These are phyloP conservation scores for Phallus indusiatus DNA, from an alignment of 768 basidiomycete genomes.

Conservation along the genomic window DNA sequence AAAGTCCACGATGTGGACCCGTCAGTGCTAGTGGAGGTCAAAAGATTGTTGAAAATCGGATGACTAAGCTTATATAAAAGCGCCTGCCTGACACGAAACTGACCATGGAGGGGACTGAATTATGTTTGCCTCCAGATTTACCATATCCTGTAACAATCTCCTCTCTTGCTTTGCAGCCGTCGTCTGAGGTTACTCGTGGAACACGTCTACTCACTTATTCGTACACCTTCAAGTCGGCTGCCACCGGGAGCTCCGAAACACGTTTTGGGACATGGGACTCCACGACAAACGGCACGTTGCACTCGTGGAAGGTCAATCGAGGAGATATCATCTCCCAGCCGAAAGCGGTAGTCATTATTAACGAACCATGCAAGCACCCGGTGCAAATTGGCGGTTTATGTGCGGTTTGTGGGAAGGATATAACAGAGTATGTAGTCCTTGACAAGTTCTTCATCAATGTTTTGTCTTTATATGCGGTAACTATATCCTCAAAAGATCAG, in stretches of 20 bases:
- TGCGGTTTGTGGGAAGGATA: conserved; percentile 90
- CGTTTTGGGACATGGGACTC: conserved; percentile 90
- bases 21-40: not conserved
- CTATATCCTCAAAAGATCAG: conserved; percentile 37
- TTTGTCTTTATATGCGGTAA: not conserved
- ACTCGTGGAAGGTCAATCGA: conserved; percentile 56
- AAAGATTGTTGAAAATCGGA: not conserved
- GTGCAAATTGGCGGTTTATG: conserved; percentile 90
- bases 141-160: conserved; percentile 83
- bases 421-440: conserved; percentile 61
- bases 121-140: conserved; percentile 66
- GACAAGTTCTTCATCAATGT: no score
- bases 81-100: not conserved
- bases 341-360: conserved; percentile 53
- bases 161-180: conserved; percentile 45
- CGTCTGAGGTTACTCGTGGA: conserved; percentile 51
- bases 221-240: conserved; percentile 48
- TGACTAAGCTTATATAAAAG: not conserved
- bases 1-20: no score
- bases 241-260: conserved; percentile 46
- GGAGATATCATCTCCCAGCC: conserved; percentile 57
- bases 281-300: conserved; percentile 69
- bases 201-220: conserved; percentile 78
- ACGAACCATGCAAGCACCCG: conserved; percentile 94
- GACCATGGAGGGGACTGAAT: conserved; percentile 37